Percentiles rank a stretch among this genome's conserved stretches.
Conservation (phyloP, 345 rosid species). For the Aethionema arabicum region DNA sequence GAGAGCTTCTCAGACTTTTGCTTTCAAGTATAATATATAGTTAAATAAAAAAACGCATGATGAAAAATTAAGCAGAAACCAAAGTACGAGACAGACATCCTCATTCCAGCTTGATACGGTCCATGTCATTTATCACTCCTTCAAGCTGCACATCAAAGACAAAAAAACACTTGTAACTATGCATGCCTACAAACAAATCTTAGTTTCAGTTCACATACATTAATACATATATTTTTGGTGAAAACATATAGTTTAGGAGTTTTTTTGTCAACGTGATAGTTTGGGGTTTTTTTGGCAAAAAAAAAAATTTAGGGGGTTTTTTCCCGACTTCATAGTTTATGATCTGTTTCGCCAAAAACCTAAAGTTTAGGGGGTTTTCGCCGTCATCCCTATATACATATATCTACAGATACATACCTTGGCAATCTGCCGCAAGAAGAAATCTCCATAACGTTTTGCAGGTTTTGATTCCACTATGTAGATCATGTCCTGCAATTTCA, state of each 20-base stretch:
- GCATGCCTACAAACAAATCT: background rate
- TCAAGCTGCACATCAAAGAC: conserved; percentile 58
- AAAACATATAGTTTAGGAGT: too few species aligned
- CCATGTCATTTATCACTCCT: conserved; percentile 81
- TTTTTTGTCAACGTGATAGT: too few species aligned
- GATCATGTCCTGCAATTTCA: conserved; percentile 73
- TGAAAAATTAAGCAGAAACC: background rate
- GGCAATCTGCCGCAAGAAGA: conserved; percentile 89
- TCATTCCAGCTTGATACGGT: conserved; percentile 75
- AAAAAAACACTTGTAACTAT: background rate
- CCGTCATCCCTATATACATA: too few species aligned
- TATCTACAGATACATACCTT: conserved; percentile 57
- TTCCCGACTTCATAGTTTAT: too few species aligned
- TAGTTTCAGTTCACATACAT: background rate
- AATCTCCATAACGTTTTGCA: conserved; percentile 74
- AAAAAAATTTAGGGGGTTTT: too few species aligned
- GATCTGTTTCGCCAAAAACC: too few species aligned
- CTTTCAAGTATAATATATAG: background rate
- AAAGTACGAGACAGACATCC: background rate
- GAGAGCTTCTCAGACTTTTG: conserved; percentile 11
- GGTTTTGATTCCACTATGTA: conserved; percentile 77
- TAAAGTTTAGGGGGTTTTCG: too few species aligned
- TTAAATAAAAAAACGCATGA: background rate
- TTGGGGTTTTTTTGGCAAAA: too few species aligned
- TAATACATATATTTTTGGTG: too few species aligned